Conservation (phyloP, 148 eudicot genomes). For the Rhododendron vialii region DNA sequence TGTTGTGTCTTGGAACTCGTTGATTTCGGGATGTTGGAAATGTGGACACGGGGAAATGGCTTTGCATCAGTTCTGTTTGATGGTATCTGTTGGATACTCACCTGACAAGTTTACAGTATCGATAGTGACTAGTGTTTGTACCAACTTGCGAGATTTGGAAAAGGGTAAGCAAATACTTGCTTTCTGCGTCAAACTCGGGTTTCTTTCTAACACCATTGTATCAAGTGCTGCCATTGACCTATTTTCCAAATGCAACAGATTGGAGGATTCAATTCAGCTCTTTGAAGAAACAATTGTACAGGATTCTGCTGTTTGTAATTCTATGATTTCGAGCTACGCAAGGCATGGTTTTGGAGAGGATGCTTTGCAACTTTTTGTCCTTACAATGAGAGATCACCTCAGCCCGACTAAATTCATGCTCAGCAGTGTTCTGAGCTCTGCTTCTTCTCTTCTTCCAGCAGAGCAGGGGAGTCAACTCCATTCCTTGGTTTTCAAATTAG, state of each 20-base stretch:
- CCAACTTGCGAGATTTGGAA: constrained; percentile 46
- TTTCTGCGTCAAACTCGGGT: constrained; percentile 56
- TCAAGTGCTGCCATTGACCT: constrained; percentile 75
- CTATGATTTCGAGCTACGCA: constrained; percentile 66
- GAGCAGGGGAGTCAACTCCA: constrained; percentile 68
- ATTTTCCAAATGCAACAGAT: constrained; percentile 78
- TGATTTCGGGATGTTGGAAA: constrained; percentile 48
- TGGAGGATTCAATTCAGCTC: constrained; percentile 47
- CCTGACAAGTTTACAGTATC: constrained; percentile 66
- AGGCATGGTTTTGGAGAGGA: constrained; percentile 38
- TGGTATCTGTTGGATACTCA: constrained; percentile 44
- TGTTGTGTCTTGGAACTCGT: constrained; percentile 73
- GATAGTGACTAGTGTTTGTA: constrained; percentile 39
- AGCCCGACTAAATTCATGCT: constrained; percentile 70
- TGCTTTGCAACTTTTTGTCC: constrained; percentile 52
- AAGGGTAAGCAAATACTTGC: constrained; percentile 63
- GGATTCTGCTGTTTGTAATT: constrained; percentile 57
- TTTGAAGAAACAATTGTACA: constrained; percentile 37
- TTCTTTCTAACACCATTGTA: constrained; percentile 58
- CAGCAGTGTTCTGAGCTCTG: constrained; percentile 47
- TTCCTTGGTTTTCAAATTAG: constrained; percentile 53
- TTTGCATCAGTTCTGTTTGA: constrained; percentile 38
- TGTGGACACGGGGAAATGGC: constrained; percentile 38
- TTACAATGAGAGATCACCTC: constrained; percentile 34
- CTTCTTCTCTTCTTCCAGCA: constrained; percentile 35